Base-by-base conservation (phyloP, 768 basidiomycete genomes). In the Amanita subjunquillea region DNA sequence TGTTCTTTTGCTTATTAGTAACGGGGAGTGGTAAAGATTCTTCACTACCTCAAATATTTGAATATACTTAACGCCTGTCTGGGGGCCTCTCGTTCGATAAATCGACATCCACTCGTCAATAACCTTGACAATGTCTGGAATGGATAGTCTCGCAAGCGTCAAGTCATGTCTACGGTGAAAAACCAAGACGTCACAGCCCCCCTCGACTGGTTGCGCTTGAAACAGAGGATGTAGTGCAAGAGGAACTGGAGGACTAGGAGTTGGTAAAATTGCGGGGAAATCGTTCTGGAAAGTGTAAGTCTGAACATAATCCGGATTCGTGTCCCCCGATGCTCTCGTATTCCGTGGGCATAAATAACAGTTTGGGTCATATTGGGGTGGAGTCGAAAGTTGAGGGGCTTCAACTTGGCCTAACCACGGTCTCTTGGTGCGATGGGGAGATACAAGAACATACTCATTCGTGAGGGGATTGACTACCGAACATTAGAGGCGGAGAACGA, bases 311-410 rank as follows among this genome's bases (percentile, higher is more conserved):
- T 64, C 56, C 1, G 79, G 83, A 63, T 92, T 95, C 51, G 5
- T 32, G 52, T 77, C 66, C 0, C 88, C 91, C n/a, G 81, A 80
- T 0, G 83, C 79, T 17, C 92, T 79, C 22, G 69, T 55, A 62
- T 94, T 93, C 13, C 91, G 84, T 0, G 93, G 91, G 60, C 93
- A 96, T 43, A 96, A 80, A 65, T 90, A 93, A 62, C 92, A 94
- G 37, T 69, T 66, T 4, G 77, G 76, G 60, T 92, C 90, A 58
- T 90, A 78, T 41, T 73, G 56, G 0, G 83, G 85, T 4, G 87
- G 72, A 34, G 69, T 62, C 6, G 68, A 60, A 1, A 72, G 44
- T 53, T 82, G 75, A 0, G 83, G 74, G 1, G 80, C 65, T 56
- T 95, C 92, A 1, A 81, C 80, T 63, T 94, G 90, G 29, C 92